phyloP scores from a whole-genome alignment of 306 rosid species.

The Pueraria montana region DNA sequence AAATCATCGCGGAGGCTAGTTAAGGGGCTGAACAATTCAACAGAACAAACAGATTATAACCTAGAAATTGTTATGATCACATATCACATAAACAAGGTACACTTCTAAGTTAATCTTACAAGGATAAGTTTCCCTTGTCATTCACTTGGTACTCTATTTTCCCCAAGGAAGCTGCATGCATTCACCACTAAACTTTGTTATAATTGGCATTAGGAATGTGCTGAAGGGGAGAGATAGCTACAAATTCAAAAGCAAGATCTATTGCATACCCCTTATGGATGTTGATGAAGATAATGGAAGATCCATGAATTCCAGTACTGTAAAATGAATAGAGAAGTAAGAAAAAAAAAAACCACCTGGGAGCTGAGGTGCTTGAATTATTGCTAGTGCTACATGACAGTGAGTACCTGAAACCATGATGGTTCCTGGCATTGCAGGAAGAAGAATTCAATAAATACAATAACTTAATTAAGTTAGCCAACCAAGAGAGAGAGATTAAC shows the following conservation, averaged over 20 bases:
- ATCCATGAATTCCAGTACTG: conserved; percentile 79
- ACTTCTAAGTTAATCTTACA: conserved; percentile 62
- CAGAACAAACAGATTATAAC: conserved; percentile 35
- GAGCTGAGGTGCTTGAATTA: conserved; percentile 25
- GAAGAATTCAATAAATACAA: conserved; percentile 29
- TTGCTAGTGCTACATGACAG: conserved; percentile 22
- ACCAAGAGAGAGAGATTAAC: conserved; percentile 27
- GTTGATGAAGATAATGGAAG: conserved; percentile 73
- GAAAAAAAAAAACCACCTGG: conserved; percentile 8
- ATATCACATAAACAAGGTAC: conserved; percentile 13
- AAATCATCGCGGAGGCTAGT: conserved; percentile 80
- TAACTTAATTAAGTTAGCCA: background rate
- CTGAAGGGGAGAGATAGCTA: background rate
- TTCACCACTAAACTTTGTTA: conserved; percentile 34
- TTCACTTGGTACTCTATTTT: conserved; percentile 66
- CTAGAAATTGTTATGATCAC: conserved; percentile 8
- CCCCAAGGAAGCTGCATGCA: conserved; percentile 91
- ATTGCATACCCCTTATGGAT: conserved; percentile 69
- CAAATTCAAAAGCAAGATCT: conserved; percentile 21
- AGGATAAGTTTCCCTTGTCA: conserved; percentile 80
- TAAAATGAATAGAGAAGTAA: conserved; percentile 27
- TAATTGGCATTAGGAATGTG: conserved; percentile 27
- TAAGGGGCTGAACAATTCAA: conserved; percentile 70
- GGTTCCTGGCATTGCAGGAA: conserved; percentile 87
- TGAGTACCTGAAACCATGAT: conserved; percentile 84